Evolutionary conservation across 148 eudicot species (phyloP), one percentile per base, ranked within the genome.

Genomic region (Polygonum aviculare): DNA sequence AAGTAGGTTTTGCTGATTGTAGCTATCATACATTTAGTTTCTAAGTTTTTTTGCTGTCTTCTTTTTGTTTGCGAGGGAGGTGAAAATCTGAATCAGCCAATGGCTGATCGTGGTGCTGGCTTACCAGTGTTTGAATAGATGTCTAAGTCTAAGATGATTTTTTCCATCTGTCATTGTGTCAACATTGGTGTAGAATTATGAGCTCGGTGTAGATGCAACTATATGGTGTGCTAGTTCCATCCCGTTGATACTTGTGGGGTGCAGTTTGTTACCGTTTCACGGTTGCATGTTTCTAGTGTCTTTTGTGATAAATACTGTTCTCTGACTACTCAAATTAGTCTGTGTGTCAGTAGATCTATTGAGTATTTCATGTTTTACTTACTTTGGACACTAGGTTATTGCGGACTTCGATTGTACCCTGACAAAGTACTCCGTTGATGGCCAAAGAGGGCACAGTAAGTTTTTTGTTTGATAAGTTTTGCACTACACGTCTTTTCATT

Each of bases 321-420:
- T 40, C 72, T 35, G 19, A 5, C 10, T 35, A 67, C 44, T 35
- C 21, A 41, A 38, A 5, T 22, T 67, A 36, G 21, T 67, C 72
- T 35, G 12, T 11, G 18, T 44, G 10, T 67, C 44, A 36, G 35
- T 3, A 65, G 44, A n/a, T 65, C 14, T 36, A 65, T 16, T 33
- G 71, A 5, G 7, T 33, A 14, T 36, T 65, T 14, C 8, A 5
- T 65, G 71, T 65, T 65, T 36, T 65, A 1, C 18, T 15, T 35
- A 50, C 7, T 81, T 72, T 11, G 26, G 52, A 52, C 73, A 8
- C 75, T 81, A 93, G 98, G 97, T 93, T 41, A 93, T 93, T 79
- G 98, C 96, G 60, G 98, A 93, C 81, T 93, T 93, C 84, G 98
- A 93, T 84, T 88, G 85, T 55, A 93, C 98, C 47, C 79, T 93